A percentile compares a stretch with the other conserved stretches of the same genome.
Evolutionary conservation across 164 flowering plant species (phyloP).

Genomic region (Stephania cephalantha): DNA sequence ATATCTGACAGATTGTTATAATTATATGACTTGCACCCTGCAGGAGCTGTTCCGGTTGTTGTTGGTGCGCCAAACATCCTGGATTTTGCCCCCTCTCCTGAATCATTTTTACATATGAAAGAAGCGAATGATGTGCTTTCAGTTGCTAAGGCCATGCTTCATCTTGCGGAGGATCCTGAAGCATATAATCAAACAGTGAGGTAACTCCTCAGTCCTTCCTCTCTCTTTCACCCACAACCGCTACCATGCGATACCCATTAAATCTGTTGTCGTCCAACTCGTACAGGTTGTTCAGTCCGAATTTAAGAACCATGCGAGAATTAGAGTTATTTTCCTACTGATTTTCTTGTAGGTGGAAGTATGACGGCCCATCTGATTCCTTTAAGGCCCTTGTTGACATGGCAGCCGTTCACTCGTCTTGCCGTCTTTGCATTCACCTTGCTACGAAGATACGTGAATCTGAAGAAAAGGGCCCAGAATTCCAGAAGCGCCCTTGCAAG

Average conservation of each 20-base stretch:
- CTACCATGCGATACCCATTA: no score
- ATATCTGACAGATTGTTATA: not conserved
- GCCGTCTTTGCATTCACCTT: constrained; percentile 91
- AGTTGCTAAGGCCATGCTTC: constrained; percentile 29
- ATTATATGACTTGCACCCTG: not conserved
- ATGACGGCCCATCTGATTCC: constrained; percentile 95
- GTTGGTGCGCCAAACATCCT: constrained; percentile 92
- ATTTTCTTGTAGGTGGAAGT: constrained; percentile 68
- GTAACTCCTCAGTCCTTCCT: constrained; percentile 20
- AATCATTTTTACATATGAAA: constrained; percentile 69
- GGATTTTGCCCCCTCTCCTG: constrained; percentile 82
- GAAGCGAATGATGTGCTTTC: constrained; percentile 42
- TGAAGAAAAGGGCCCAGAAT: constrained; percentile 51
- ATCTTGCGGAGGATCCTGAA: constrained; percentile 56
- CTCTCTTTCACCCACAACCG: not conserved
- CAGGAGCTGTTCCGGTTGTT: constrained; percentile 89
- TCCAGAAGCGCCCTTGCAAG: constrained; percentile 81
- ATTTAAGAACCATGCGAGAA: not conserved
- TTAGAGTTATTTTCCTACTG: not conserved
- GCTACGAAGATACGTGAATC: constrained; percentile 63
- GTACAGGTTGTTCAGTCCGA: not conserved
- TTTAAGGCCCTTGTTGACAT: constrained; percentile 97
- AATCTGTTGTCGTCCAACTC: not conserved
- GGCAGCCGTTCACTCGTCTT: constrained; percentile 98
- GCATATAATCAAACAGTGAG: constrained; percentile 69